A percentile compares a stretch with the other conserved stretches of the same genome.
Conservation (phyloP, 164 flowering plant genomes). For the Aristolochia fimbriata region DNA sequence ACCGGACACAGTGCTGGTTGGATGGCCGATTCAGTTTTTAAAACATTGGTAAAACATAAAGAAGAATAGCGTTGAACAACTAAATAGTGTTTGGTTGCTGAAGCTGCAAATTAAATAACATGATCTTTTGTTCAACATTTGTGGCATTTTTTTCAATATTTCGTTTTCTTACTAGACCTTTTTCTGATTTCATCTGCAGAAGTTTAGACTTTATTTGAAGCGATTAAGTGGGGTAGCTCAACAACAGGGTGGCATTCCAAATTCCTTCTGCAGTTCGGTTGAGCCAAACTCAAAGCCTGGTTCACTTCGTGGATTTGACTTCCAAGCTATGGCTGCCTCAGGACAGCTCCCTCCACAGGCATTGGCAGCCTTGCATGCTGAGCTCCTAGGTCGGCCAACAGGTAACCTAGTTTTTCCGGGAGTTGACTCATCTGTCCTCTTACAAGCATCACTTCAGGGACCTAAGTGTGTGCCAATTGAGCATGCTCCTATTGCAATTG, state of each 20-base stretch:
- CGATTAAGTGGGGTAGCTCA: conserved; percentile 66
- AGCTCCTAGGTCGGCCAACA: conserved; percentile 55
- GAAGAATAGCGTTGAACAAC: no score
- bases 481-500: conserved; percentile 31
- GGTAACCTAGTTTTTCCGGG: conserved; percentile 35
- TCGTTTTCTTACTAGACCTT: background rate
- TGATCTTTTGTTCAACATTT: no score
- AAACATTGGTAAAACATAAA: no score
- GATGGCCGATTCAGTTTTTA: no score
- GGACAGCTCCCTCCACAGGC: conserved; percentile 73
- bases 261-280: conserved; percentile 37
- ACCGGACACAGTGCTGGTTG: no score
- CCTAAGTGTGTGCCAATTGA: conserved; percentile 42
- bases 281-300: conserved; percentile 39
- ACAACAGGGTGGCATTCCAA: conserved; percentile 43
- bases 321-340: conserved; percentile 69
- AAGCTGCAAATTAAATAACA: no score
- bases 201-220: conserved; percentile 71
- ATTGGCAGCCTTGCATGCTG: conserved; percentile 64
- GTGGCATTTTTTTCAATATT: no score
- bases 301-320: conserved; percentile 49
- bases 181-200: conserved; percentile 33
- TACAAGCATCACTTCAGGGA: conserved; percentile 46
- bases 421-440: conserved; percentile 37
- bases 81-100: no score